These are phyloP conservation scores for Coemansia sp. DNA, from an alignment of 192 early-diverging fungal genomes.

Conservation along the genomic window DNA sequence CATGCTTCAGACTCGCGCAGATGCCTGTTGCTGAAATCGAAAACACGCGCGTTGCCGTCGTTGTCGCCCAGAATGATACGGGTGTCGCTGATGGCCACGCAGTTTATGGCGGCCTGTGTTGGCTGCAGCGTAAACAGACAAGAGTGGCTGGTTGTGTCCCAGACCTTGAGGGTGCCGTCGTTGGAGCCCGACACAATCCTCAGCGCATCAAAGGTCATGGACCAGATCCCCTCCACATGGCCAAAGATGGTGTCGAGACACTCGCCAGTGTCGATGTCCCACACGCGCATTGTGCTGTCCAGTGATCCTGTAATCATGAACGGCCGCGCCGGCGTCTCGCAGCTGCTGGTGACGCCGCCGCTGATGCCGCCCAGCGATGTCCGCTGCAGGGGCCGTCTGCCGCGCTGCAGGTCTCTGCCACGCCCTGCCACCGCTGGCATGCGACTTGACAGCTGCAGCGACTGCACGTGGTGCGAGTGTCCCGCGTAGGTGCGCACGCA, in stretches of 20 bases:
- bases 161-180: slow-evolving; percentile 73
- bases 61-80: slow-evolving; percentile 83
- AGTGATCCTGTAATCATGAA: slow-evolving; percentile 78
- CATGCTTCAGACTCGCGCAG: not conserved
- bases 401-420: not conserved
- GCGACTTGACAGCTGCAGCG: slow-evolving; percentile 45
- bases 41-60: slow-evolving; percentile 77
- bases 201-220: slow-evolving; percentile 76
- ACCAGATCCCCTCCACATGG: slow-evolving; percentile 79
- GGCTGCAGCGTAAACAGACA: slow-evolving; percentile 67
- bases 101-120: slow-evolving; percentile 73
- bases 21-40: slow-evolving; percentile 68
- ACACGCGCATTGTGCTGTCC: slow-evolving; percentile 89
- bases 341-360: not conserved
- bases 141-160: slow-evolving; percentile 70
- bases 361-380: not conserved
- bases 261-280: slow-evolving; percentile 81
- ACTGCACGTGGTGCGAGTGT: slow-evolving; percentile 77
- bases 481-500: slow-evolving; percentile 70
- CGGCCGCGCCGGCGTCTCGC: slow-evolving; percentile 28
- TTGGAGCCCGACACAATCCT: slow-evolving; percentile 67
- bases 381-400: not conserved
- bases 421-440: slow-evolving; percentile 11
- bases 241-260: slow-evolving; percentile 78
- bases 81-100: slow-evolving; percentile 83